These are phyloP conservation scores for Leucosporidium scottii DNA, from an alignment of 768 basidiomycete species.

Conservation along the genomic window DNA sequence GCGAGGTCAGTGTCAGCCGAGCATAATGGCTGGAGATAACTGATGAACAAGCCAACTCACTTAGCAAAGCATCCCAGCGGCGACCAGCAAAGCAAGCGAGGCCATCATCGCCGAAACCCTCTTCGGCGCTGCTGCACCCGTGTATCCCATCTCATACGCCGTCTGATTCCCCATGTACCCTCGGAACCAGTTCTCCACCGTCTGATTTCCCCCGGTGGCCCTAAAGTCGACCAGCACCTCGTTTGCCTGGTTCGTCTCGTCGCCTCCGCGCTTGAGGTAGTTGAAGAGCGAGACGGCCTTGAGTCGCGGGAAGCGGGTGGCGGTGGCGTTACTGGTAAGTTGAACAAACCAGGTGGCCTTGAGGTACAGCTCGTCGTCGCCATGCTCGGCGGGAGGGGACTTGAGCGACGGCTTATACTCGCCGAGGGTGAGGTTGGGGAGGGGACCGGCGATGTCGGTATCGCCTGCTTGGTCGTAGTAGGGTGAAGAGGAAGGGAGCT, in stretches of 20 bases:
- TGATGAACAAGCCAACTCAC: too few relatives aligned
- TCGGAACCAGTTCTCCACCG: conserved; percentile 26
- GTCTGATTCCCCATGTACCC: conserved; percentile 18
- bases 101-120: background rate
- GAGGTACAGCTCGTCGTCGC: conserved; percentile 25
- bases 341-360: conserved; percentile 30
- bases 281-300: conserved; percentile 19
- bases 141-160: conserved; percentile 2
- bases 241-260: background rate
- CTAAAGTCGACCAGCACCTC: conserved; percentile 26
- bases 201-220: conserved; percentile 8
- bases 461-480: conserved; percentile 21
- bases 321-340: conserved; percentile 19
- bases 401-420: conserved; percentile 2
- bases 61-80: too few relatives aligned
- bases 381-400: conserved; percentile 1
- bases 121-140: background rate
- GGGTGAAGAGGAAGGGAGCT: conserved; percentile 3
- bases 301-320: conserved; percentile 19
- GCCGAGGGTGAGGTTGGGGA: conserved; percentile 14
- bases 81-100: background rate
- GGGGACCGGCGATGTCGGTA: conserved; percentile 10
- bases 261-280: conserved; percentile 20
- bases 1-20: too few relatives aligned
- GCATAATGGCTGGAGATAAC: too few relatives aligned